Conservation (phyloP, 202 grass and related monocot genomes). For the Saccharum hybrid region DNA sequence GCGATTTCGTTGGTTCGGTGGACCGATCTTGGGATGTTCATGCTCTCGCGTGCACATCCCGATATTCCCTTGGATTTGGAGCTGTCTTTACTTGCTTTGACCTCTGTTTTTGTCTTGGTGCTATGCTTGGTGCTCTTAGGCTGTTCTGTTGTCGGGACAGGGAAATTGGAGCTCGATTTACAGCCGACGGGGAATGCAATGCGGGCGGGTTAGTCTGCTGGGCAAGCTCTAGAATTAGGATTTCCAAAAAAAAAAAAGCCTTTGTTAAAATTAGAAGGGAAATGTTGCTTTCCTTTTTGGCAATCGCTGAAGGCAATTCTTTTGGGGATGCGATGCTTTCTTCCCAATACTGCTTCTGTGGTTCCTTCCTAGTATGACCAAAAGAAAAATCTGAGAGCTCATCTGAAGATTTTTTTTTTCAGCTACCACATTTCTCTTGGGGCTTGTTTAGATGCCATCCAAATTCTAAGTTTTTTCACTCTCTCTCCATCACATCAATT, state of each 20-base stretch:
- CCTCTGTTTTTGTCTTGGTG: background rate
- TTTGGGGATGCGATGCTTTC: conserved; percentile 17
- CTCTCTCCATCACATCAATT: no score
- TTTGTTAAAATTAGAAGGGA: background rate
- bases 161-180: background rate
- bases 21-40: background rate
- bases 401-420: background rate
- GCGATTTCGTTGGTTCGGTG: background rate
- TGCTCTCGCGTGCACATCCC: background rate
- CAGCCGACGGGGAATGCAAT: background rate
- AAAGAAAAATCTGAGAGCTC: background rate
- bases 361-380: conserved; percentile 27
- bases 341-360: background rate
- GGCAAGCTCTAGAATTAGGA: background rate
- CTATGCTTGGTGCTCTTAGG: background rate
- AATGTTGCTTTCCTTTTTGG: background rate
- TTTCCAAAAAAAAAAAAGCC: background rate
- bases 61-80: background rate
- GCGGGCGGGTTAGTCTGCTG: background rate
- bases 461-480: no score
- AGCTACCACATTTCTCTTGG: conserved; percentile 28
- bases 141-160: background rate
- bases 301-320: background rate
- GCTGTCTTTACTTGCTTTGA: background rate
- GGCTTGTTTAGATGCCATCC: no score